Percentiles rank a stretch among this genome's conserved stretches.
Evolutionary conservation across 257 asterid species (phyloP).

Genomic region (Echium plantagineum): DNA sequence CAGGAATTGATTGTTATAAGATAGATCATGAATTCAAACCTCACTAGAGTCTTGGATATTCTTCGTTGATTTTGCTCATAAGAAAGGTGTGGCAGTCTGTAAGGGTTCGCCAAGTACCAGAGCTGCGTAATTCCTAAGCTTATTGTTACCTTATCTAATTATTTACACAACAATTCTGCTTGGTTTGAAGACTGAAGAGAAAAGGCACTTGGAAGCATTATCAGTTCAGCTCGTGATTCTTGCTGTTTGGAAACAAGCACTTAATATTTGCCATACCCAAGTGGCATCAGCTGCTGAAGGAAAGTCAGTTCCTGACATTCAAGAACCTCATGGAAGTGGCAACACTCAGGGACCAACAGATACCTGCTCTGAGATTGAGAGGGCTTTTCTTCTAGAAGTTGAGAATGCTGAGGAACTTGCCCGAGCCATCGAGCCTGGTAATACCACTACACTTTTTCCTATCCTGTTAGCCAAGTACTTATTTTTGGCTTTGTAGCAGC

Average conservation of each 20-base stretch:
- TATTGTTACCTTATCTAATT: not conserved
- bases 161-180: not conserved
- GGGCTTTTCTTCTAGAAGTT: conserved; percentile 67
- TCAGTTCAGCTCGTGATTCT: conserved; percentile 75
- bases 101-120: not conserved
- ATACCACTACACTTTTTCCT: no score
- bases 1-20: not conserved
- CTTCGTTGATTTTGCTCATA: not conserved
- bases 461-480: no score
- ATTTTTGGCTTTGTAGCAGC: no score
- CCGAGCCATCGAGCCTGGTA: conserved; percentile 62
- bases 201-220: conserved; percentile 67
- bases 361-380: conserved; percentile 46
- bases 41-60: not conserved
- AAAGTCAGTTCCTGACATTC: conserved; percentile 30
- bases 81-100: not conserved
- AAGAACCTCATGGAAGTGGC: conserved; percentile 27
- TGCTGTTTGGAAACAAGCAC: conserved; percentile 91
- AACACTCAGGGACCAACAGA: conserved; percentile 27
- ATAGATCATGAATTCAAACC: not conserved
- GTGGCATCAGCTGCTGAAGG: conserved; percentile 76
- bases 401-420: conserved; percentile 79
- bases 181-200: conserved; percentile 42
- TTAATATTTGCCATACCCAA: conserved; percentile 65
- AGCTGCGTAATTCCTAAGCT: not conserved